Evolutionary conservation across 202 grass and related monocot genomes (phyloP).

Genomic region (Schoenoplectus tabernaemontani): DNA sequence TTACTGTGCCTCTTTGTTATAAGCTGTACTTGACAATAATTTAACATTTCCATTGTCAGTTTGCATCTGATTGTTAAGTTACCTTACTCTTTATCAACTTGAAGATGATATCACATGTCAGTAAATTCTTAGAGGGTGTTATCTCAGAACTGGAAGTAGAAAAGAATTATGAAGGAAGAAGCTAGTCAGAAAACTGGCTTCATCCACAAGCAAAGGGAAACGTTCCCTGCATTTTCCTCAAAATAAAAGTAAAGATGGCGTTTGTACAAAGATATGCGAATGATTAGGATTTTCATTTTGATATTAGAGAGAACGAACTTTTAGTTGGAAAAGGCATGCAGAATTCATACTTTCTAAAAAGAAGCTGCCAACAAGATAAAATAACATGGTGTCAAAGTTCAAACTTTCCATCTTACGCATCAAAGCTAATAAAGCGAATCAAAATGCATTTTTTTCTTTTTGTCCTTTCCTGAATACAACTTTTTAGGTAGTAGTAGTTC

Average conservation of each 20-base stretch:
- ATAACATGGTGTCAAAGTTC: background rate
- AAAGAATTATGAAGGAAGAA: background rate
- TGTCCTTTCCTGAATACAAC: background rate
- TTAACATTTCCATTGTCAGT: background rate
- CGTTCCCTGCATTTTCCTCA: background rate
- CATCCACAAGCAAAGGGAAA: slow-evolving; percentile 4
- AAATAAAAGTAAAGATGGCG: background rate
- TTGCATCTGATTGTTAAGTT: background rate
- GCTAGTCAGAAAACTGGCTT: background rate
- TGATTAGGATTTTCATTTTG: background rate
- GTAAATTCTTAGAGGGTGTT: background rate
- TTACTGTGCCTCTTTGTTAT: background rate
- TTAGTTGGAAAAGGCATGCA: background rate
- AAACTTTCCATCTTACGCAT: background rate
- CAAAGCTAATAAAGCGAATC: background rate
- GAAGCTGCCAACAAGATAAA: background rate
- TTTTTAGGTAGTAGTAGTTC: slow-evolving; percentile 7
- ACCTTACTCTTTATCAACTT: background rate
- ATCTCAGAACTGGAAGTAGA: background rate
- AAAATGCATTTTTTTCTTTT: slow-evolving; percentile 11
- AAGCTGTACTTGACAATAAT: background rate
- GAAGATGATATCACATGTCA: too few species aligned
- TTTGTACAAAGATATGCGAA: slow-evolving; percentile 17
- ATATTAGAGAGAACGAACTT: background rate
- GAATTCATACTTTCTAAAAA: background rate